phyloP scores from a whole-genome alignment of 345 rosid genomes.

The Heritiera fomes region DNA sequence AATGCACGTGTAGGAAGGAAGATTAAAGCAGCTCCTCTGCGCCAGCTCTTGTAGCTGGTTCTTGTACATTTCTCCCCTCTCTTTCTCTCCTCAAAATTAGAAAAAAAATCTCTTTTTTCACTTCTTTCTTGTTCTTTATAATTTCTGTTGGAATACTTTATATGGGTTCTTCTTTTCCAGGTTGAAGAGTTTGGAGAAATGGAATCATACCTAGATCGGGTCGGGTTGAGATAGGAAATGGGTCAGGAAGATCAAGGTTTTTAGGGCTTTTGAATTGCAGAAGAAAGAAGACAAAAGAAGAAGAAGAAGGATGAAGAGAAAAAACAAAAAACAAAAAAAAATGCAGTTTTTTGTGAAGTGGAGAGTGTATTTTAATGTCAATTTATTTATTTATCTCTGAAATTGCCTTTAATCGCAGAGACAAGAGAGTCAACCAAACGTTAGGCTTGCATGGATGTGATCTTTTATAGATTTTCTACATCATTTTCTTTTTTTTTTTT shows the following conservation, averaged over 20 bases:
- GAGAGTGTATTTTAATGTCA: constrained; percentile 27
- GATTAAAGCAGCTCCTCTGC: constrained; percentile 98
- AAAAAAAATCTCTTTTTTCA: background rate
- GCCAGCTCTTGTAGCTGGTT: constrained; percentile 99
- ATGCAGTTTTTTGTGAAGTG: background rate
- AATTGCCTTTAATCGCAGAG: constrained; percentile 14
- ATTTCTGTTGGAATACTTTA: background rate
- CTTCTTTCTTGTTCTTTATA: background rate
- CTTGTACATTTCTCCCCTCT: constrained; percentile 75
- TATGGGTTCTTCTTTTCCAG: background rate
- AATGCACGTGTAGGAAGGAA: constrained; percentile 88
- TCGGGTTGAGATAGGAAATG: constrained; percentile 26
- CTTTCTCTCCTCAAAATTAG: background rate
- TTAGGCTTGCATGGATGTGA: constrained; percentile 73
- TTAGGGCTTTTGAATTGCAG: constrained; percentile 42
- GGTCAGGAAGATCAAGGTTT: constrained; percentile 32
- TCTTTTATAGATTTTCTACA: constrained; percentile 24
- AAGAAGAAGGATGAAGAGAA: constrained; percentile 19
- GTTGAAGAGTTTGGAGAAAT: background rate
- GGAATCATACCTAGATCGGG: constrained; percentile 32
- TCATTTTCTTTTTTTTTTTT: background rate
- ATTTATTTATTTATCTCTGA: constrained; percentile 6
- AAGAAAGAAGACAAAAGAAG: background rate
- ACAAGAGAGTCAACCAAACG: constrained; percentile 64
- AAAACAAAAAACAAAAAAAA: background rate